Conservation (phyloP, 2,329 filamentous ascomycete species). For the Cladophialophora bantiana region DNA sequence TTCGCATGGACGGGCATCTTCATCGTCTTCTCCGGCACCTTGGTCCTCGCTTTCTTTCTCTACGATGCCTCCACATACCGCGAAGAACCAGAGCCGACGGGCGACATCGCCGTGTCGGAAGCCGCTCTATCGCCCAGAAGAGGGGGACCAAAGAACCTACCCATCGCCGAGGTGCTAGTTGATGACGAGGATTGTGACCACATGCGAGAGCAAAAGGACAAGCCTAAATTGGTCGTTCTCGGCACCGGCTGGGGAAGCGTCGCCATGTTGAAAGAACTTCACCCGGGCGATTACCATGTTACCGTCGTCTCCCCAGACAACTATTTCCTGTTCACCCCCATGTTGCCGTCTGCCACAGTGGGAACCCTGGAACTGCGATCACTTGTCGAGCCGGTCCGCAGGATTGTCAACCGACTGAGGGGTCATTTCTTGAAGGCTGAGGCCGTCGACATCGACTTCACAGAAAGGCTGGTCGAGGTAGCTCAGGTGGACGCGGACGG, state of each 20-base stretch:
- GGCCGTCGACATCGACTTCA: constrained; percentile 90
- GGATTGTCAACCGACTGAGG: constrained; percentile 76
- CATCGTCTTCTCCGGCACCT: constrained; percentile 70
- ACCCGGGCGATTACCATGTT: constrained; percentile 91
- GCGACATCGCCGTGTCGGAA: constrained; percentile 83
- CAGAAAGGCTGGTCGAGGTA: constrained; percentile 86
- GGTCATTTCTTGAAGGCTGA: constrained; percentile 90
- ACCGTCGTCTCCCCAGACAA: constrained; percentile 94
- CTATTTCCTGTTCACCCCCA: constrained; percentile 97
- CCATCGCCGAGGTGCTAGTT: constrained; percentile 84
- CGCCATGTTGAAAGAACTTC: constrained; percentile 85
- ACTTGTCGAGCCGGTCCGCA: constrained; percentile 88
- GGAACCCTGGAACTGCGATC: constrained; percentile 91
- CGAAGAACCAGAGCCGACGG: constrained; percentile 66
- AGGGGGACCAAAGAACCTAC: constrained; percentile 93
- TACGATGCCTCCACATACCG: constrained; percentile 94
- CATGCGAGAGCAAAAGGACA: constrained; percentile 76
- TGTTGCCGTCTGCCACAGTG: constrained; percentile 96
- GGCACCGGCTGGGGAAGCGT: constrained; percentile 96
- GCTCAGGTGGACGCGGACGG: constrained; percentile 75
- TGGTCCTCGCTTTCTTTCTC: constrained; percentile 84
- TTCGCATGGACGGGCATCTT: constrained; percentile 79
- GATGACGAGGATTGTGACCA: constrained; percentile 83
- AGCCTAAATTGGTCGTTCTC: constrained; percentile 89
- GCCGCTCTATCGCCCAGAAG: constrained; percentile 79